phyloP scores from a whole-genome alignment of 805 yeast species.

The Saccharomyces jurei region DNA sequence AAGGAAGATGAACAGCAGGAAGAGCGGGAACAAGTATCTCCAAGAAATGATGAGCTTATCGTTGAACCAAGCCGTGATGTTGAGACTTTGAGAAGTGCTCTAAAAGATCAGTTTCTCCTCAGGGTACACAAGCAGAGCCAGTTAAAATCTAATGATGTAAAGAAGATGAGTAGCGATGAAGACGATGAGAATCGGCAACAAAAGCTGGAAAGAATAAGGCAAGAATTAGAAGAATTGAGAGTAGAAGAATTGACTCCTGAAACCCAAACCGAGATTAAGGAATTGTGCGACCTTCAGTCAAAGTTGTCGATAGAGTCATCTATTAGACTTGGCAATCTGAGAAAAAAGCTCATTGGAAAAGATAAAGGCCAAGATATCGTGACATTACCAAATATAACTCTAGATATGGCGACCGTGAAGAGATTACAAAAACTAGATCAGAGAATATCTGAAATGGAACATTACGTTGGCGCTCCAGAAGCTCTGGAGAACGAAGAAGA shows the following conservation, averaged over 20 bases:
- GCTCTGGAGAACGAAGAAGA: background rate
- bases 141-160: background rate
- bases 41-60: background rate
- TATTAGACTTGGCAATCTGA: background rate
- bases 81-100: background rate
- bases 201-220: background rate
- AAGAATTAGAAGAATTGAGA: background rate
- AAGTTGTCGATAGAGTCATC: background rate
- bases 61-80: background rate
- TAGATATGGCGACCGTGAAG: background rate
- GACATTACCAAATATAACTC: background rate
- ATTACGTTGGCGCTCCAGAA: slow-evolving; percentile 6
- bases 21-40: background rate
- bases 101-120: background rate
- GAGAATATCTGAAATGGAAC: slow-evolving; percentile 17
- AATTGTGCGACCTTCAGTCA: background rate
- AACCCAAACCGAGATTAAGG: background rate
- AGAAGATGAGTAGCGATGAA: background rate
- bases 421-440: slow-evolving; percentile 9
- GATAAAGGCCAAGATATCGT: background rate
- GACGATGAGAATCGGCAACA: background rate
- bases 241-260: background rate
- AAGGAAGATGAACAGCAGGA: background rate
- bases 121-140: background rate
- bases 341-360: background rate